phyloP scores from a whole-genome alignment of 768 basidiomycete species.

The Podaxis sp. region DNA sequence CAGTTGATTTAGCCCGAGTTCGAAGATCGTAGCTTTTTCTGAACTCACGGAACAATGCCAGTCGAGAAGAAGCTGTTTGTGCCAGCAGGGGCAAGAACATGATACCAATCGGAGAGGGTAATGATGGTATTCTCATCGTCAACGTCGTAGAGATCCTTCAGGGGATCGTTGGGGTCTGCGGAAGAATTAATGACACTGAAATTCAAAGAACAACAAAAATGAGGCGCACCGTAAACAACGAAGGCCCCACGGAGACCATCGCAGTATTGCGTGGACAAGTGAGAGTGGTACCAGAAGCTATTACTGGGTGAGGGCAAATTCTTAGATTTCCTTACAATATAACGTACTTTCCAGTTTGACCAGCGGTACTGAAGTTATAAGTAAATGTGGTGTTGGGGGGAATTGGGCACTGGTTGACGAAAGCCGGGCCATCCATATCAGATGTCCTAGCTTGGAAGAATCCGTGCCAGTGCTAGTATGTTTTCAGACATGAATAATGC shows the following conservation, averaged over 20 bases:
- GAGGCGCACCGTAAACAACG: constrained; percentile 22
- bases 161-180: constrained; percentile 14
- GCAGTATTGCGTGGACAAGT: constrained; percentile 9
- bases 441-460: constrained; percentile 18
- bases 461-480: constrained; percentile 18
- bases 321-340: not conserved
- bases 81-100: constrained; percentile 2
- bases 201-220: not conserved
- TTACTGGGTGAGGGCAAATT: not conserved
- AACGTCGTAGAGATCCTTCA: constrained; percentile 17
- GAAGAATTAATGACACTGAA: not conserved
- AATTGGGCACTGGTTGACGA: constrained; percentile 27
- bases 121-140: constrained; percentile 15
- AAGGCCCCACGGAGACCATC: constrained; percentile 21
- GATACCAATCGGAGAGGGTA: constrained; percentile 15
- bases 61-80: not conserved
- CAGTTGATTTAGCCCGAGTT: not conserved
- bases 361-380: constrained; percentile 23
- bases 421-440: constrained; percentile 23
- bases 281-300: constrained; percentile 27
- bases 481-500: not conserved
- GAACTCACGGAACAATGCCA: constrained; percentile 12
- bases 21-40: not conserved
- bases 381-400: constrained; percentile 24
- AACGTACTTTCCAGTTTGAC: constrained; percentile 22